Percentiles rank a stretch among this genome's conserved stretches.
phyloP scores from a whole-genome alignment of 1,139 yeast genomes.

The Diutina siamensis region DNA sequence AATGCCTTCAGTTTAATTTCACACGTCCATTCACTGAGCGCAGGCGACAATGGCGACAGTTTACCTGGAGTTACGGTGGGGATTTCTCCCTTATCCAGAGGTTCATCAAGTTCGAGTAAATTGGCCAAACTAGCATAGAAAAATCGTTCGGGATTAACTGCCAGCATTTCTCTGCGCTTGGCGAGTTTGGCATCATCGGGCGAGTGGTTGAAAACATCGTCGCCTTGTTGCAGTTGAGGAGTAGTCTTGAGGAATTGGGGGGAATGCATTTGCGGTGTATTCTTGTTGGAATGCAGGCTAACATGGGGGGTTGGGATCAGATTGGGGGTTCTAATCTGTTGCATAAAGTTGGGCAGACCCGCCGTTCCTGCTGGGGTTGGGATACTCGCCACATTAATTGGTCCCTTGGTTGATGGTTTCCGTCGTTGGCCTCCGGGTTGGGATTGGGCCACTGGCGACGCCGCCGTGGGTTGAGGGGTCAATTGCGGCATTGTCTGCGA shows the following conservation, averaged over 20 bases:
- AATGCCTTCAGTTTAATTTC: constrained; percentile 35
- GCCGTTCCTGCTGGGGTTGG: constrained; percentile 31
- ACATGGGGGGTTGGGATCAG: constrained; percentile 34
- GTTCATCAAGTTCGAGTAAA: constrained; percentile 34
- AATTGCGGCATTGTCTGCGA: neutral
- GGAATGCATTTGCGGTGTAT: constrained; percentile 31
- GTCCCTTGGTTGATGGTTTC: constrained; percentile 2
- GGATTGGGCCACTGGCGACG: neutral
- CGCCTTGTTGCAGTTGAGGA: constrained; percentile 9
- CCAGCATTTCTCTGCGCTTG: constrained; percentile 36
- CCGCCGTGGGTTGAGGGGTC: neutral
- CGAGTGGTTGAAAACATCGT: constrained; percentile 16
- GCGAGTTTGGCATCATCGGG: constrained; percentile 23
- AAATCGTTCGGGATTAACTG: constrained; percentile 36
- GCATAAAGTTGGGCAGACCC: constrained; percentile 16
- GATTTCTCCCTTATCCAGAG: constrained; percentile 8
- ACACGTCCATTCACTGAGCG: constrained; percentile 29
- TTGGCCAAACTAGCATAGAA: constrained; percentile 42
- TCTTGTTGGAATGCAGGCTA: constrained; percentile 25
- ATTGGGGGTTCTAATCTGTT: constrained; percentile 30
- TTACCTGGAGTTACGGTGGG: constrained; percentile 15
- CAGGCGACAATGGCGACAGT: constrained; percentile 23
- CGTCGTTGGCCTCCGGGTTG: neutral
- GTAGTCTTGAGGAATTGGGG: constrained; percentile 17
- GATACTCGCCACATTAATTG: constrained; percentile 17